Evolutionary conservation across 805 yeast species (phyloP), one percentile per base, ranked within the genome.

Genomic region (Saccharomycopsis schoenii): DNA sequence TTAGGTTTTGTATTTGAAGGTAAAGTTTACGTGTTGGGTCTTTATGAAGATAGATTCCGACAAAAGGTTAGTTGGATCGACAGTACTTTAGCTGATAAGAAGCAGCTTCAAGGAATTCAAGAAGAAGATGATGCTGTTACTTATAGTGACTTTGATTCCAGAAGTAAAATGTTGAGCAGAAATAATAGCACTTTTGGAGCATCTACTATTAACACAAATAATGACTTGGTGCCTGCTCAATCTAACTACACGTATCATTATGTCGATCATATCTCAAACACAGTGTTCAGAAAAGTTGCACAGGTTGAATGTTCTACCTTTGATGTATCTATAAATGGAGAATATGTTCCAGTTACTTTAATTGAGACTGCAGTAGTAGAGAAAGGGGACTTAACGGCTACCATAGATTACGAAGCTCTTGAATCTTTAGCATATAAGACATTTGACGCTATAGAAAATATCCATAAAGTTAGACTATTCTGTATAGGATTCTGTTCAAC

Each of bases 271-370:
- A 74, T 94, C 52, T 85, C 93, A 24, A 89, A 88, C 57, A 88
- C 97, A 0, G 75, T 94, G 57, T 94, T 92, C 15, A 78, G 90
- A 61, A 86, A 85, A 52, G 89, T 94, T 4, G 81, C 90, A 25
- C 85, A 87, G 52, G 86, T 92, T 0, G 99, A 94, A 67, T 89
- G 97, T 64, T 86, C 97, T 1, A 91, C 94, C 19, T 94, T 94
- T 72, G 97, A 94, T 68, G 80, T 89, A 1, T 81, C 80, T 61
- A 81, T 88, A 57, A 90, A 88, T 52, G 85, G 84, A 58, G 97
- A 90, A 68, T 86, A 87, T 68, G 76, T 93, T 29, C 89, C 97
- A 0, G 91, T 91, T 4, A 87, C 92, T 5, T 83, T 93, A 1
- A 82, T 94, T 21, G 99, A 94, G 70, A 84, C 93, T 40, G 74